These are phyloP conservation scores for Ophioceras dolichostomum DNA, from an alignment of 2,329 filamentous ascomycete species.

Conservation along the genomic window DNA sequence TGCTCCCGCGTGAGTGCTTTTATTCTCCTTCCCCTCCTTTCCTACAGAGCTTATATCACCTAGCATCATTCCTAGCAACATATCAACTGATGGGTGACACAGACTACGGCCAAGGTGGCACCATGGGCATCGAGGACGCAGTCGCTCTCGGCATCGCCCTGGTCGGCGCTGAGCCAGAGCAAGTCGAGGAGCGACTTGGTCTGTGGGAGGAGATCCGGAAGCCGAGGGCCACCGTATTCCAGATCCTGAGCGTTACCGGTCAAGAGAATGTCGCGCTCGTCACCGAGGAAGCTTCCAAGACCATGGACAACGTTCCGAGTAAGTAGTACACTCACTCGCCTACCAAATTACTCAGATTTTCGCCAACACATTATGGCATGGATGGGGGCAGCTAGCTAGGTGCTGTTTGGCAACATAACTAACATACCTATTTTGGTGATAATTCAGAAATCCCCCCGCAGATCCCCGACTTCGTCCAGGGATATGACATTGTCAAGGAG, in stretches of 20 bases:
- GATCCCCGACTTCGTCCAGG: not conserved
- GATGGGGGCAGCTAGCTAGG: no score
- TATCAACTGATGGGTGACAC: no score
- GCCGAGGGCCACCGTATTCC: conserved; percentile 16
- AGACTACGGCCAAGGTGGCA: conserved; percentile 19
- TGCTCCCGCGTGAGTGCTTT: conserved; percentile 21
- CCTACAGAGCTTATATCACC: no score
- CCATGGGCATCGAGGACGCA: conserved; percentile 20
- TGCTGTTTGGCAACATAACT: no score
- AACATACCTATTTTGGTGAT: not conserved
- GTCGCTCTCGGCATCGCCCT: conserved; percentile 17
- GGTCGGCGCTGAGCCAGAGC: conserved; percentile 8
- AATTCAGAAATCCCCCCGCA: not conserved
- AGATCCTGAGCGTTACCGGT: conserved; percentile 21
- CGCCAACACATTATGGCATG: not conserved
- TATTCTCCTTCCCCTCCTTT: no score
- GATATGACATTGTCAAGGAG: not conserved
- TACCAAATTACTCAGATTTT: no score
- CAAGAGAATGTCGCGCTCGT: conserved; percentile 13
- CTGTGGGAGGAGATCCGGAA: conserved; percentile 18
- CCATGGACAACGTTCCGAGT: conserved; percentile 5
- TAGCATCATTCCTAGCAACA: no score
- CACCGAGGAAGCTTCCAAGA: conserved; percentile 2
- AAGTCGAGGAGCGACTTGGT: conserved; percentile 10
- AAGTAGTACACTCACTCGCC: no score